Conservation (phyloP, 495 filamentous ascomycete genomes). For the Tuber umbilicatum region DNA sequence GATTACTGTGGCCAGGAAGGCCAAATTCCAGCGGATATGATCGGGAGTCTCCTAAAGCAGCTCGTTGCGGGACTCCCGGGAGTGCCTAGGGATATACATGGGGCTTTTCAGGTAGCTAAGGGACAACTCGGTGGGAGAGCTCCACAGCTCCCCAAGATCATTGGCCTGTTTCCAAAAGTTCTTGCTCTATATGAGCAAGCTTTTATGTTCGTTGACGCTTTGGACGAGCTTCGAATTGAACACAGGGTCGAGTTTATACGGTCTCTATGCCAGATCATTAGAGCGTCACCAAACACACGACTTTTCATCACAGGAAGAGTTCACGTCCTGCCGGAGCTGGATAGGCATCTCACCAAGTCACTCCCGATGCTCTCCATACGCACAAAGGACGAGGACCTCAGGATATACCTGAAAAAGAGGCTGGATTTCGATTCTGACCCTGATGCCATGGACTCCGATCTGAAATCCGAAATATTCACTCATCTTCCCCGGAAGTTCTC, state of each 20-base stretch:
- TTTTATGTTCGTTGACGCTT: slow-evolving; percentile 14
- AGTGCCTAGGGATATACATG: background rate
- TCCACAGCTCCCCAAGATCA: background rate
- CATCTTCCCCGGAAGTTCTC: slow-evolving; percentile 4
- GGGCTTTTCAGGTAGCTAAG: background rate
- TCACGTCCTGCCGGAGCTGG: slow-evolving; percentile 10
- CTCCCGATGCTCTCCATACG: background rate
- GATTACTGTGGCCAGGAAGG: background rate
- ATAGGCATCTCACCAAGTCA: background rate
- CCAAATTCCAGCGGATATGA: background rate
- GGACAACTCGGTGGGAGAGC: background rate
- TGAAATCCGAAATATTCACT: slow-evolving; percentile 5
- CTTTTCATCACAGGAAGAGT: slow-evolving; percentile 18
- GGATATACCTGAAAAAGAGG: slow-evolving; percentile 2
- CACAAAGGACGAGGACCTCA: slow-evolving; percentile 10
- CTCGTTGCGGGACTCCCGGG: background rate
- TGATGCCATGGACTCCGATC: slow-evolving; percentile 8
- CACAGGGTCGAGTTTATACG: slow-evolving; percentile 11
- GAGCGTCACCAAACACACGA: background rate
- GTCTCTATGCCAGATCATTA: background rate
- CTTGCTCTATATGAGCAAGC: background rate
- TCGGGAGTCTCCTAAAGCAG: background rate
- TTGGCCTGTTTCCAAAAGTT: background rate
- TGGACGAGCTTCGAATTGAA: slow-evolving; percentile 15
- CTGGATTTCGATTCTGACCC: slow-evolving; percentile 3